Base-by-base conservation (phyloP, 78 protist genomes). In the Speleostelium caveatum region DNA sequence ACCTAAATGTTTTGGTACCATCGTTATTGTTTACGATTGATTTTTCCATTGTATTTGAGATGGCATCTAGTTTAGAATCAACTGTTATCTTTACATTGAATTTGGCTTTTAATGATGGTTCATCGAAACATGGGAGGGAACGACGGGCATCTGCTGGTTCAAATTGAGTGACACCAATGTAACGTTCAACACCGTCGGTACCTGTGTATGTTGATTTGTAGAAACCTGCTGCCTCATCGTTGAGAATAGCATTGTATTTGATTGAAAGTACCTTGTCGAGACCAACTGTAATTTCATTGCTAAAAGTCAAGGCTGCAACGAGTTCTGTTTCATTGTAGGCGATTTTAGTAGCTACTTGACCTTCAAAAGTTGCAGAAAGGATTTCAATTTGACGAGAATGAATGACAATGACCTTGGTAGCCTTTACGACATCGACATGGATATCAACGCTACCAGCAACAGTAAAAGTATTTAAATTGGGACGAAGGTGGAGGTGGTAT, bases 111-210 rank as follows among this genome's bases (percentile, higher is more conserved):
- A 74, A 41, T 19, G 86, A 83, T 24, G 97, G 97, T 51, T 96
- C 97, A 67, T 97, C 98, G 68, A 67, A 96, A 59, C 97, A 96
- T 14, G 98, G 97, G 75, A 97, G 62, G 0, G 96, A 94, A 10
- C 94, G 71, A 24, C 99, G 86, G 1, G 97, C 96, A 36, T 95
- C 98, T 12, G 96, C 78, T 21, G 97, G 67, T 92, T 97, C 99
- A 38, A 95, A 96, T 89, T 97, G 99, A 24, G 99, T 97, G 61
- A 71, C 75, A 22, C 94, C 96, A 66, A 96, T 65, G 71, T 85
- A 87, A 36, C 76, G 59, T 21, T 85, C 74, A n/a, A 68, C 77
- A 41, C 91, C 91, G n/a, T 85, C 38, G 65, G 59, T 53, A n/a
- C n/a, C n/a, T 12, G 41, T 49, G 67, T 85, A 85, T 60, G 66